Evolutionary conservation across 805 yeast genomes (phyloP).

Genomic region (Zygosaccharomyces siamensis): DNA sequence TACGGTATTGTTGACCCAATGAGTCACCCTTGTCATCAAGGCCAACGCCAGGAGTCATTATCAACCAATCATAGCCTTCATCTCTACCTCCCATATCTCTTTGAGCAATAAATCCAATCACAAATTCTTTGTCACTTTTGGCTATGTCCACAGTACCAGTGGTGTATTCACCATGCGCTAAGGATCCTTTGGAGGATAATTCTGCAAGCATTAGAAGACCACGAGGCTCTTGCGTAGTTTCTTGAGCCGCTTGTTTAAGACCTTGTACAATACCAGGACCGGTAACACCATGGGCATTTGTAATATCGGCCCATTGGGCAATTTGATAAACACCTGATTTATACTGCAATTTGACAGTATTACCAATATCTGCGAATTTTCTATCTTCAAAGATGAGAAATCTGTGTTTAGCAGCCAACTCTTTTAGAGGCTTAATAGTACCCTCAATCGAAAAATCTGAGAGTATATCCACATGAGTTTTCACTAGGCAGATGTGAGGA

Average conservation of each 20-base stretch:
- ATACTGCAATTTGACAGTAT: constrained; percentile 92
- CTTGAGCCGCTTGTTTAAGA: constrained; percentile 67
- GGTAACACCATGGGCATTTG: constrained; percentile 96
- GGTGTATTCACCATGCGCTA: constrained; percentile 91
- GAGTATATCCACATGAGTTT: constrained; percentile 91
- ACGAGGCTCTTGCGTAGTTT: constrained; percentile 69
- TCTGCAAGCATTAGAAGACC: constrained; percentile 95
- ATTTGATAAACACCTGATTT: constrained; percentile 84
- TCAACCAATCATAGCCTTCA: constrained; percentile 90
- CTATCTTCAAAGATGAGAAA: constrained; percentile 95
- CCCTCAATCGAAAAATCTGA: constrained; percentile 81
- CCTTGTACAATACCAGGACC: constrained; percentile 93
- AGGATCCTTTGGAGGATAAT: constrained; percentile 85
- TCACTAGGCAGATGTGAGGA: constrained; percentile 85
- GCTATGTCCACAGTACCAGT: constrained; percentile 85
- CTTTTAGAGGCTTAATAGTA: constrained; percentile 70
- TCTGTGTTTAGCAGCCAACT: constrained; percentile 71
- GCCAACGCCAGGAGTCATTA: constrained; percentile 98
- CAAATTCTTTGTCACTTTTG: constrained; percentile 79
- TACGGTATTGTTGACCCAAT: constrained; percentile 93
- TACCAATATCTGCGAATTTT: constrained; percentile 97
- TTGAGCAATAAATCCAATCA: constrained; percentile 95
- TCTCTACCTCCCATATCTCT: constrained; percentile 75
- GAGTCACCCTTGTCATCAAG: constrained; percentile 94
- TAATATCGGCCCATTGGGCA: constrained; percentile 93